Conservation (phyloP, 176 grass and related monocot genomes). For the sorghum (Sorghum bicolor) region DNA sequence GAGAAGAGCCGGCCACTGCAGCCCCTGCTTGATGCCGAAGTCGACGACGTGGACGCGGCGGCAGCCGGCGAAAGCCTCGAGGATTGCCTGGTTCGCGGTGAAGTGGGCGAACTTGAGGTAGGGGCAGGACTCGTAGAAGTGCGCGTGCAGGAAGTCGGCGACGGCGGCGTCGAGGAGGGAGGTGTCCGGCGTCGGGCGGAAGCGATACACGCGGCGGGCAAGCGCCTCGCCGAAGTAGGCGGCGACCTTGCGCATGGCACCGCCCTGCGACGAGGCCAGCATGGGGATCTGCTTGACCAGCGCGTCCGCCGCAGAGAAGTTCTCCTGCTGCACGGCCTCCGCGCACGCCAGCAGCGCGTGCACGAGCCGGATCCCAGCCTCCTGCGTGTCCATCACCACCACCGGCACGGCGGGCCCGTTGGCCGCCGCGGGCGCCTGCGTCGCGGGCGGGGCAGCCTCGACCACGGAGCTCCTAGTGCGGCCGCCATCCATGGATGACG, state of each 20-base stretch:
- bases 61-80: conserved; percentile 85
- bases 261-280: conserved; percentile 75
- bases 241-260: conserved; percentile 92
- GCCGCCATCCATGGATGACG: conserved; percentile 54
- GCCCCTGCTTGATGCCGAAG: conserved; percentile 93
- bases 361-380: conserved; percentile 80
- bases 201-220: conserved; percentile 69
- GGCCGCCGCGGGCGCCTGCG: conserved; percentile 28
- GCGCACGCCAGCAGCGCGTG: conserved; percentile 84
- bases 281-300: conserved; percentile 86
- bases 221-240: conserved; percentile 91
- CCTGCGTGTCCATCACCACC: conserved; percentile 77
- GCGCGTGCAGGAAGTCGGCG: conserved; percentile 73
- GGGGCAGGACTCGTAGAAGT: conserved; percentile 97
- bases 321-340: conserved; percentile 90
- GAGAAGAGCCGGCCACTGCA: conserved; percentile 95
- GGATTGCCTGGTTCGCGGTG: conserved; percentile 95
- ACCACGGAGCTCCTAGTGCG: conserved; percentile 25
- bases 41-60: conserved; percentile 89
- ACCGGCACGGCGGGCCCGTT: conserved; percentile 41
- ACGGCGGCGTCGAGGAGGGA: conserved; percentile 71
- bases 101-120: conserved; percentile 99
- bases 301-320: conserved; percentile 62
- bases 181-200: conserved; percentile 45
- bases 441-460: conserved; percentile 22